Percentiles rank a stretch among this genome's conserved stretches.
Evolutionary conservation across 495 filamentous ascomycete genomes (phyloP).

Genomic region (Copromyces sp.): DNA sequence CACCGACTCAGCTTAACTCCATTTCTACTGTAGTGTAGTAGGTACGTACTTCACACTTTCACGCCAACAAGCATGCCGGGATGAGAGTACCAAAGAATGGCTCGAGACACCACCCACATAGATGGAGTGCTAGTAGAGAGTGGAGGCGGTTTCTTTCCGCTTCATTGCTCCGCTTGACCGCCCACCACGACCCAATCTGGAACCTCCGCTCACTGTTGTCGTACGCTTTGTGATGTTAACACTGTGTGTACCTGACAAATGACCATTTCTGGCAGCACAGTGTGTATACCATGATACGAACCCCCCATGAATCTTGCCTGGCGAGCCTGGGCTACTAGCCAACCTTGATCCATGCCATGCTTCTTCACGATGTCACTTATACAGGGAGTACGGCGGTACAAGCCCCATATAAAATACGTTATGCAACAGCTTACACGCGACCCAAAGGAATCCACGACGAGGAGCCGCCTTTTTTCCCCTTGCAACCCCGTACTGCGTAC

Average conservation of each 20-base stretch:
- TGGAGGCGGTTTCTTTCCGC: conserved; percentile 8
- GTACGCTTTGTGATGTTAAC: neutral
- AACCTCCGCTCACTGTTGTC: conserved; percentile 1
- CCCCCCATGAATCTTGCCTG: neutral
- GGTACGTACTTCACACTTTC: neutral
- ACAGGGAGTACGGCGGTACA: neutral
- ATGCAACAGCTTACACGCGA: neutral
- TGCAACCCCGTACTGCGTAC: conserved; percentile 8
- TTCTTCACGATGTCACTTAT: neutral
- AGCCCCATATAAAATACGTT: neutral
- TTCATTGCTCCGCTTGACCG: conserved; percentile 25
- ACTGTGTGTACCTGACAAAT: neutral
- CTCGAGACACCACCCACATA: neutral
- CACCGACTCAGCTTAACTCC: neutral
- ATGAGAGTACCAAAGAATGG: neutral
- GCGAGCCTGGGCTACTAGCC: neutral
- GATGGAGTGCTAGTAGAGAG: neutral
- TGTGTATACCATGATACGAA: neutral
- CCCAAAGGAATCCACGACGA: neutral
- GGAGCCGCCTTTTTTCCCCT: conserved; percentile 3
- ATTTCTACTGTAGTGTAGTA: neutral
- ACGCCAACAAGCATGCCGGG: neutral
- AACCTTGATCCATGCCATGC: neutral
- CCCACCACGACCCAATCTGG: conserved; percentile 6
- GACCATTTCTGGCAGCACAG: neutral